phyloP scores from a whole-genome alignment of 2,329 filamentous ascomycete species.

The Penicillium sp. region DNA sequence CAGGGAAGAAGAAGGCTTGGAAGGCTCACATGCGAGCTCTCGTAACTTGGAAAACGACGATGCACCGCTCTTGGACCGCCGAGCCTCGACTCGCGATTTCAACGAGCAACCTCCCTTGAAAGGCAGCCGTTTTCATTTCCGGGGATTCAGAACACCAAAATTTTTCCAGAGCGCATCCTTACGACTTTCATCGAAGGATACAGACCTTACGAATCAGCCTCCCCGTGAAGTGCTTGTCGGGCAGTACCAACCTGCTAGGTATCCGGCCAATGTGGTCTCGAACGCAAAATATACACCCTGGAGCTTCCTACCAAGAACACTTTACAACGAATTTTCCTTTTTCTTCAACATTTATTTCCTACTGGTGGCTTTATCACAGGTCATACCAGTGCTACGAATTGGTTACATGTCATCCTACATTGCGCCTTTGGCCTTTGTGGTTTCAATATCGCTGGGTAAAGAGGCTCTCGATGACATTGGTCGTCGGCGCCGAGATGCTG shows the following conservation, averaged over 20 bases:
- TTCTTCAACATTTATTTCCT: slow-evolving; percentile 99
- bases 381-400: slow-evolving; percentile 83
- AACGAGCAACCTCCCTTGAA: slow-evolving; percentile 45
- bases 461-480: slow-evolving; percentile 94
- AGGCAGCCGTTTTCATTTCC: slow-evolving; percentile 60
- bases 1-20: slow-evolving; percentile 54
- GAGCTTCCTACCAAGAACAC: slow-evolving; percentile 87
- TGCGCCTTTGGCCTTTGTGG: slow-evolving; percentile 85
- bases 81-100: slow-evolving; percentile 37
- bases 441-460: slow-evolving; percentile 89
- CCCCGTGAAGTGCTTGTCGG: slow-evolving; percentile 76
- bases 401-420: slow-evolving; percentile 95
- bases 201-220: slow-evolving; percentile 49
- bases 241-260: slow-evolving; percentile 68
- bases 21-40: slow-evolving; percentile 60
- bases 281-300: slow-evolving; percentile 97
- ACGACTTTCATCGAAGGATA: slow-evolving; percentile 34
- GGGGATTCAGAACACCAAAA: slow-evolving; percentile 60
- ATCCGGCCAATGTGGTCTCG: slow-evolving; percentile 86
- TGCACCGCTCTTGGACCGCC: slow-evolving; percentile 63
- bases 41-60: slow-evolving; percentile 63
- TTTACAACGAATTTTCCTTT: slow-evolving; percentile 99
- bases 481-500: slow-evolving; percentile 78
- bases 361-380: slow-evolving; percentile 89
- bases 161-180: slow-evolving; percentile 27